Base-by-base conservation (phyloP, 352 stramenopile species). In the Globisporangium abappressorium region DNA sequence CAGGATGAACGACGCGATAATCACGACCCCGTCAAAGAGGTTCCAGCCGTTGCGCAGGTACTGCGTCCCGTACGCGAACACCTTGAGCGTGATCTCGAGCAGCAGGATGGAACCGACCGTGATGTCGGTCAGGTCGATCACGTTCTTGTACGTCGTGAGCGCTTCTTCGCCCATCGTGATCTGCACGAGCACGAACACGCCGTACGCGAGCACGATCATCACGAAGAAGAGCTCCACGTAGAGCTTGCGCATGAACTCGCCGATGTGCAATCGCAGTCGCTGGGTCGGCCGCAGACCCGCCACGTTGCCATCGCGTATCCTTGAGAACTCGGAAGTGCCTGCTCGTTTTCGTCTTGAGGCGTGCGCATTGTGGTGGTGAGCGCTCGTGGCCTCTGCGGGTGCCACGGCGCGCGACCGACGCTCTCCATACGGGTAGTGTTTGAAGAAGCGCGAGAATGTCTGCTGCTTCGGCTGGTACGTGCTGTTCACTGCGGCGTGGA, bases 191-290 rank as follows among this genome's bases (percentile, higher is more conserved):
- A 95, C 89, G 56, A 96, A 94, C 43, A 90, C 74, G 33, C 89
- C 89, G 71, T 96, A 94, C 65, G 76, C 78, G 30, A 96, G 78
- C 61, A 96, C 84, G 70, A 95, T 92, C 75, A 94, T 91, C 43
- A 93, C 85, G 70, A 96, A 96, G 65, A 96, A 96, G 28, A 95
- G 67, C 70, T 96, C 85, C 28, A 96, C 89, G 69, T 88, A 89
- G 4, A 96, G 74, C 65, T 89, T 76, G 33, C 82, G 82, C 84
- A 96, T 93, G 67, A 94, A 94, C 62, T 91, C 81, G 64, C 87
- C 87, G 5, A 96, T 77, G 8, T 66, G 43, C 18, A 90, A 61
- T 0, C 85, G 84, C 4, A 87, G 43, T 28, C 76, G 80, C 55
- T 92, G 76, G 58, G 82, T 57, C 0, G 71, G 51, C 15, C 73